Evolutionary conservation across 805 yeast species (phyloP).

Genomic region (Candida maris): DNA sequence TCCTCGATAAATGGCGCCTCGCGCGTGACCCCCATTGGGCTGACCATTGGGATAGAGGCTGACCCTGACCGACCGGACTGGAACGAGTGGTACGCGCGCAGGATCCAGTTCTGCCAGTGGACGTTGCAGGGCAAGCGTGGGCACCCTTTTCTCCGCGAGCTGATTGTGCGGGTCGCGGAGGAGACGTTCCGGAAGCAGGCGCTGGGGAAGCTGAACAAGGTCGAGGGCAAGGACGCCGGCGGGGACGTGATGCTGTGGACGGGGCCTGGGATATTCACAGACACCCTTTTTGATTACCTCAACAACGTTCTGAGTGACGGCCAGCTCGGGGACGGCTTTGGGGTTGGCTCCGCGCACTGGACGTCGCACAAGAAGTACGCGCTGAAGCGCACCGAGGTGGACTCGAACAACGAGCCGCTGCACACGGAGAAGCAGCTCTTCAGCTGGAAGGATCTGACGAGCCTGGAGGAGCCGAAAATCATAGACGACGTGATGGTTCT

Average conservation of each 20-base stretch:
- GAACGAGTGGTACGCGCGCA: slow-evolving; percentile 87
- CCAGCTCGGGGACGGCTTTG: slow-evolving; percentile 30
- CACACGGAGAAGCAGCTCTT: slow-evolving; percentile 31
- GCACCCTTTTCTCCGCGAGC: slow-evolving; percentile 81
- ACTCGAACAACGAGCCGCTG: slow-evolving; percentile 22
- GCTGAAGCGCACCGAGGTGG: slow-evolving; percentile 20
- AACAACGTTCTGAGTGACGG: slow-evolving; percentile 50
- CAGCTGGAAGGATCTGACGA: slow-evolving; percentile 63
- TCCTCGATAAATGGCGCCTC: slow-evolving; percentile 23
- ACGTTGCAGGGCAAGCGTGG: slow-evolving; percentile 86
- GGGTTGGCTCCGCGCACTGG: slow-evolving; percentile 32
- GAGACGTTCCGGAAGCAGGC: slow-evolving; percentile 57
- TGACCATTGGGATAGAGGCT: slow-evolving; percentile 90
- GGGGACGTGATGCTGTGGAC: slow-evolving; percentile 91
- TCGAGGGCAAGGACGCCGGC: slow-evolving; percentile 61
- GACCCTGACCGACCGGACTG: slow-evolving; percentile 96
- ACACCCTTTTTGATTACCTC: slow-evolving; percentile 73
- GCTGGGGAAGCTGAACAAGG: slow-evolving; percentile 42
- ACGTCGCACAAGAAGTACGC: slow-evolving; percentile 17
- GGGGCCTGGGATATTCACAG: slow-evolving; percentile 96
- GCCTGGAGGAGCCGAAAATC: slow-evolving; percentile 49
- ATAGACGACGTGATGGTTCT: slow-evolving; percentile 67
- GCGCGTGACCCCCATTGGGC: slow-evolving; percentile 49
- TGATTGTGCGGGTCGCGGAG: slow-evolving; percentile 75
- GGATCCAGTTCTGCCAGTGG: slow-evolving; percentile 97